Base-by-base conservation (phyloP, 768 basidiomycete genomes). In the Russula ochroleuca region DNA sequence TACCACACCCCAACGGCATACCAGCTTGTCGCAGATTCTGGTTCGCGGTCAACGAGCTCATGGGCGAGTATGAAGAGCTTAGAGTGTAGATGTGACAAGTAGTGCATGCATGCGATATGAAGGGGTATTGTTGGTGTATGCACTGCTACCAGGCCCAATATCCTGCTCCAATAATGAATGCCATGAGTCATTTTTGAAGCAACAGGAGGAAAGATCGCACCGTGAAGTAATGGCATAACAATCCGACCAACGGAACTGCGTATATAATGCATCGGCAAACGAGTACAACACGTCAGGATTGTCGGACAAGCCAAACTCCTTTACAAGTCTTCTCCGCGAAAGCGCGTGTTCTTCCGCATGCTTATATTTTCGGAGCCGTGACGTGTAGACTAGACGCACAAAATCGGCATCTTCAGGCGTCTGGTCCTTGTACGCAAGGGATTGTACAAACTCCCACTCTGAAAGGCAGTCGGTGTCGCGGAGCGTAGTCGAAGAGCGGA, bases 1-100 rank as follows among this genome's bases (percentile, higher is more conserved):
- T 99, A 98, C 91, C 95, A 99, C 23, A 98, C 85, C 0, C 95
- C 97, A 25, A 98, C 97, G 5, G 97, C 93, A 75, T 98, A 99
- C 97, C 97, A 99, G 69, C 92, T 95, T 58, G 92, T 83, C 0
- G 94, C 87, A 48, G 91, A 88, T 71, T 94, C 92, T 0, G 97
- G 95, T 72, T 98, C 95, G 52, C 85, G 85, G 59, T 98, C 92
- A 19, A 98, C 94, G 73, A 99, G 83, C 71, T 97, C 92, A 70
- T 98, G 97, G 0, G 97, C 97, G 43, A 98, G 82, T 66, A 99
- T 88, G 77, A 98, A 99, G 7, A 99, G 83, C 69, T 89, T 88
- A 3, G 95, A 94, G 69, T 95, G 91, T 13, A 98, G 78, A 73
- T 96, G 88, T 28, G 87, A 84, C 21, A 98, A 80, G 74, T 99